Conservation (phyloP, 176 grass and related monocot genomes). For the Eleusine coracana region DNA sequence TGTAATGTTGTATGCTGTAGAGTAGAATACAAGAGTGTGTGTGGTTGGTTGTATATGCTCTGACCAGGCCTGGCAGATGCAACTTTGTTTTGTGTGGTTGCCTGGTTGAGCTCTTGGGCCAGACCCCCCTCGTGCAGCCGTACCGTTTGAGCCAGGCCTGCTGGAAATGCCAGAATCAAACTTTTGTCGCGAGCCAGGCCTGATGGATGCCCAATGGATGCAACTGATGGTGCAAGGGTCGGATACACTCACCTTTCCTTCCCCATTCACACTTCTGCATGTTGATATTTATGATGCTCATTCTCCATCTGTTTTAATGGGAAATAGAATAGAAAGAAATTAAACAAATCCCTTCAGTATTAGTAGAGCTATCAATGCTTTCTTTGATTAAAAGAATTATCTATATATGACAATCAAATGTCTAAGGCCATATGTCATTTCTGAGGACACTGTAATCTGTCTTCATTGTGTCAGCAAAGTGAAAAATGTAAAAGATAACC, state of each 20-base stretch:
- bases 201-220: too few species aligned
- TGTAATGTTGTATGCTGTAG: not conserved
- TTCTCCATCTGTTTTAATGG: not conserved
- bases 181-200: too few species aligned
- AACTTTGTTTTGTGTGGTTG: too few species aligned
- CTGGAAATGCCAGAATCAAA: too few species aligned
- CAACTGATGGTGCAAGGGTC: too few species aligned
- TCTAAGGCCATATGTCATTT: not conserved
- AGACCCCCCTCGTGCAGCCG: too few species aligned
- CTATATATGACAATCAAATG: not conserved
- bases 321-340: not conserved
- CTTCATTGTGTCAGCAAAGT: not conserved
- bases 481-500: not conserved
- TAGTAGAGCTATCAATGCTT: not conserved
- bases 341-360: not conserved
- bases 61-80: too few species aligned
- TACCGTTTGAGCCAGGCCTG: too few species aligned
- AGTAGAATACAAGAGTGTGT: not conserved
- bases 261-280: too few species aligned
- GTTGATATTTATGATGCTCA: not conserved
- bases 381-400: constrained; percentile 13
- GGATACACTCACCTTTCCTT: too few species aligned
- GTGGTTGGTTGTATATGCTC: not conserved
- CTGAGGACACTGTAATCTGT: not conserved
- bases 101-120: too few species aligned